A percentile compares a stretch with the other conserved stretches of the same genome.
phyloP scores from a whole-genome alignment of 1,284 basidiomycete genomes.

The Fomes fomentarius region DNA sequence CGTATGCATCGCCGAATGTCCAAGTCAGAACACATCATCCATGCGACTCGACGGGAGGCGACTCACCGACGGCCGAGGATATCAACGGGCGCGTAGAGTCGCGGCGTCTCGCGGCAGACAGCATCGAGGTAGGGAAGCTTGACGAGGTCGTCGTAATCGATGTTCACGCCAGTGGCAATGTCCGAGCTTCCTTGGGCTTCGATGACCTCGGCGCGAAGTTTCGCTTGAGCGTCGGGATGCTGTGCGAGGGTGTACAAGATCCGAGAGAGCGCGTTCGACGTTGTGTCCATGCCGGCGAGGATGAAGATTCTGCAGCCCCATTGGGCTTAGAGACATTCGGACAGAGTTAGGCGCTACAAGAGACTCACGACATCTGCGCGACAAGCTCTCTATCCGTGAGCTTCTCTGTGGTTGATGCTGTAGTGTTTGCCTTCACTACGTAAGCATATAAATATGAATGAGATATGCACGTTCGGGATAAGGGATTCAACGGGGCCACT shows the following conservation, averaged over 20 bases:
- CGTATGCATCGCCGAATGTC: not conserved
- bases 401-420: constrained; percentile 22
- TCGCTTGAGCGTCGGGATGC: constrained; percentile 16
- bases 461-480: no score
- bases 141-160: constrained; percentile 15
- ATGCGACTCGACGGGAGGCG: not conserved
- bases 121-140: constrained; percentile 19
- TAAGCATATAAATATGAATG: no score
- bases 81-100: not conserved
- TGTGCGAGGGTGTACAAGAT: constrained; percentile 18
- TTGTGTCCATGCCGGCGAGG: constrained; percentile 22
- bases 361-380: not conserved
- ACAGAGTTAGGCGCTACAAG: not conserved
- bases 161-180: not conserved
- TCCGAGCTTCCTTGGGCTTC: constrained; percentile 1
- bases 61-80: not conserved
- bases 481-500: no score
- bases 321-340: not conserved
- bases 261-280: constrained; percentile 23
- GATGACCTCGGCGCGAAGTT: constrained; percentile 18
- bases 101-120: not conserved
- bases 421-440: constrained; percentile 29
- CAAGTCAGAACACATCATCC: not conserved
- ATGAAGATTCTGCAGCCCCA: constrained; percentile 11
- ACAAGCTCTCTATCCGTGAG: constrained; percentile 28